Base-by-base conservation (phyloP, 495 filamentous ascomycete species). In the Evernia prunastri region DNA sequence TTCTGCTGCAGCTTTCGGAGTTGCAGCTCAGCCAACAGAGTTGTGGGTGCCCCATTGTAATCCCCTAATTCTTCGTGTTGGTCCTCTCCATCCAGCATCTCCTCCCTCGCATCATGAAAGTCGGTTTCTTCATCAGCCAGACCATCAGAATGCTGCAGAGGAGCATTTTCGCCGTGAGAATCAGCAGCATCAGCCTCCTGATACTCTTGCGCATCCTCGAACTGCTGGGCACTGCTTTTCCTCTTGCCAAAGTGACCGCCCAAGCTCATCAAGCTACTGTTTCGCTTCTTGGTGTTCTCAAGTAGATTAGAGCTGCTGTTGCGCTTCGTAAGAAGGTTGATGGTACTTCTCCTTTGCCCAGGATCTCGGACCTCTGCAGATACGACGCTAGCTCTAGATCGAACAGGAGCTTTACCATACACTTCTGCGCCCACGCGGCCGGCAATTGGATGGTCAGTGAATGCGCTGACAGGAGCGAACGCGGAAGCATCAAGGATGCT, bases 401-500 rank as follows among this genome's bases (percentile, higher is more conserved):
- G 76, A 60, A 66, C 69, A 35, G 76, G 74, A 7, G 74, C 67
- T 57, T 73, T 71, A 2, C 82, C 82, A 68, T 90, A 89, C 0
- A 90, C 82, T 68, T 89, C 83, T 1, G 81, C 71, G 57, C 88
- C 87, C 20, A 87, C 71, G 40, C 84, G 83, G 18, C 92, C 93
- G 36, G 87, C 89, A 64, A 89, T 89, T 13, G 89, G 87, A 73
- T 98, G 94, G 71, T 97, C 92, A 0, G 91, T 96, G 69, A 97
- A 97, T 58, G 94, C 94, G 51, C 81, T 90, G 51, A 96, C 90
- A n/a, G 94, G 94, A 3, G 95, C 94, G 64, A 81, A 82, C 4
- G 91, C 89, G 7, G 94, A 96, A n/a, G 94, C 94, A 74, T 97
- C 90, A 13, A 98, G 81, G 53, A 98, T 94, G 69, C 86, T 94